Conservation (phyloP, 331 rosid genomes). For the Saraca asoca region DNA sequence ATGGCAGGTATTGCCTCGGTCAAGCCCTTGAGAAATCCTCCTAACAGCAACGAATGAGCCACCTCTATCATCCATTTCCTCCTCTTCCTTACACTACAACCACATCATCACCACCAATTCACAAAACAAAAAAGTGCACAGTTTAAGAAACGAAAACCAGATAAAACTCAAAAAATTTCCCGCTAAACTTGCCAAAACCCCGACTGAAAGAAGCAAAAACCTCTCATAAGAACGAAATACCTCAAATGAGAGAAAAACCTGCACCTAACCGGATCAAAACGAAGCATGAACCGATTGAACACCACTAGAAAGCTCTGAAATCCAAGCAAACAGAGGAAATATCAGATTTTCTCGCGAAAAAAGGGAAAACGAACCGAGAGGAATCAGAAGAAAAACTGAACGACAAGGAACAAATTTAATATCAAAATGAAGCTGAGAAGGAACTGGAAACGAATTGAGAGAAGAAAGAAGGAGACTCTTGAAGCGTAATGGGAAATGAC, state of each 20-base stretch:
- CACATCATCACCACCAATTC: constrained; percentile 29
- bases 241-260: constrained; percentile 14
- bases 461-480: constrained; percentile 26
- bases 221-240: background rate
- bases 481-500: constrained; percentile 31
- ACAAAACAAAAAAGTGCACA: constrained; percentile 16
- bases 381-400: background rate
- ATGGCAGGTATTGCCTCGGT: constrained; percentile 79
- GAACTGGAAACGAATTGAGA: background rate
- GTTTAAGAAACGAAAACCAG: background rate
- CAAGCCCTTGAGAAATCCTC: constrained; percentile 91
- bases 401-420: background rate
- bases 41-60: constrained; percentile 96
- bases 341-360: constrained; percentile 35
- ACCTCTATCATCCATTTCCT: constrained; percentile 82
- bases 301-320: constrained; percentile 4
- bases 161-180: background rate
- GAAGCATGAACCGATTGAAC: constrained; percentile 27
- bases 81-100: constrained; percentile 23
- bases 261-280: background rate
- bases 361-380: background rate
- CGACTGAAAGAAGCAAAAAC: too few species aligned
- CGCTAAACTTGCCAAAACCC: background rate
- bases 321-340: background rate
- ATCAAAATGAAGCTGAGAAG: constrained; percentile 7